Evolutionary conservation across 192 early-diverging fungal genomes (phyloP).

Genomic region (Backusella morwellensis): DNA sequence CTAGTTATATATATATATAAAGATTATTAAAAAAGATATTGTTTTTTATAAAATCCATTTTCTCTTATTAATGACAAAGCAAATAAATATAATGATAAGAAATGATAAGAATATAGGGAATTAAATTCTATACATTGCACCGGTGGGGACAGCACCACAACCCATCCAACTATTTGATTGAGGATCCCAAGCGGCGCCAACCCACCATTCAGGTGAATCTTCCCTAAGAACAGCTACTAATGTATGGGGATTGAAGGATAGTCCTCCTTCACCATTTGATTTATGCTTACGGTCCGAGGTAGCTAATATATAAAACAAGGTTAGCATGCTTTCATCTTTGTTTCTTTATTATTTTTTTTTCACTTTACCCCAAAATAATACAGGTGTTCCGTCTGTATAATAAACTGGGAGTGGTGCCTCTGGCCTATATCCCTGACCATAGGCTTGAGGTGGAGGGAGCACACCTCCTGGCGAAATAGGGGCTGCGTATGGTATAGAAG

Average conservation of each 20-base stretch:
- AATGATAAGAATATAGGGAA: neutral
- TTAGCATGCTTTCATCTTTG: neutral
- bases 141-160: neutral
- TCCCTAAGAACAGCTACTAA: neutral
- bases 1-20: neutral
- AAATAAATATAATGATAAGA: neutral
- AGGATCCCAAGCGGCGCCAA: neutral
- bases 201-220: neutral
- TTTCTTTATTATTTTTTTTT: neutral
- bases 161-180: neutral
- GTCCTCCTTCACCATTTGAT: neutral
- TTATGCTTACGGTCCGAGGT: neutral
- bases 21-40: neutral
- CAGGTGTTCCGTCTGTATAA: neutral
- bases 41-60: neutral
- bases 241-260: neutral
- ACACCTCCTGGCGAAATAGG: neutral
- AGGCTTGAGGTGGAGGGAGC: neutral
- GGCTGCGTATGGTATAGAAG: neutral
- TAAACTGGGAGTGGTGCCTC: neutral
- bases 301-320: neutral
- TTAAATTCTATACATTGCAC: neutral
- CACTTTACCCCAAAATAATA: slow-evolving; percentile 11
- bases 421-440: neutral
- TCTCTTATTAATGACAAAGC: neutral